Evolutionary conservation across 805 yeast species (phyloP).

Genomic region (Geotrichum ghanense): DNA sequence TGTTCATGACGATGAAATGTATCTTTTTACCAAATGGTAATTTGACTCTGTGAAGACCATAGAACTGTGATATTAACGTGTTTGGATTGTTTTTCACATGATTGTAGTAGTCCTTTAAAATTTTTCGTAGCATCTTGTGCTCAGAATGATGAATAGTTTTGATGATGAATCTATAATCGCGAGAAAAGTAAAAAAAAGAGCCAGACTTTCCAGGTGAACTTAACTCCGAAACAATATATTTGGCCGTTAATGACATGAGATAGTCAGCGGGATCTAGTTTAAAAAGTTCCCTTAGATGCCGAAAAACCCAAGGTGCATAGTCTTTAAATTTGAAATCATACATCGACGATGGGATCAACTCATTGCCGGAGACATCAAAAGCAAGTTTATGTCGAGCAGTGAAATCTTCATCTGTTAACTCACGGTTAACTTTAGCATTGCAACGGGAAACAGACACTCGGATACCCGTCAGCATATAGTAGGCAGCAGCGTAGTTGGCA

Average conservation of each 20-base stretch:
- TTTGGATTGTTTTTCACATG: slow-evolving; percentile 80
- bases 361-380: slow-evolving; percentile 74
- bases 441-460: slow-evolving; percentile 90
- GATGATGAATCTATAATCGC: slow-evolving; percentile 89
- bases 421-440: slow-evolving; percentile 66
- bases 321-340: slow-evolving; percentile 96
- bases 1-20: slow-evolving; percentile 93
- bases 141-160: slow-evolving; percentile 93
- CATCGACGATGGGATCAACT: slow-evolving; percentile 83
- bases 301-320: slow-evolving; percentile 86
- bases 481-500: slow-evolving; percentile 85
- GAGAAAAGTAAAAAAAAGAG: slow-evolving; percentile 86
- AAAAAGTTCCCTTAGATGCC: slow-evolving; percentile 69
- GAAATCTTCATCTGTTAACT: slow-evolving; percentile 62
- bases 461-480: slow-evolving; percentile 94
- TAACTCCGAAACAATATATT: slow-evolving; percentile 79
- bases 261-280: slow-evolving; percentile 95
- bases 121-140: slow-evolving; percentile 67
- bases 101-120: slow-evolving; percentile 62
- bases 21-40: slow-evolving; percentile 76
- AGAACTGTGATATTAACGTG: slow-evolving; percentile 87
- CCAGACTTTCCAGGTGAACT: slow-evolving; percentile 98
- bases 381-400: slow-evolving; percentile 63
- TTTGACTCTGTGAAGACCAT: slow-evolving; percentile 88
- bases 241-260: slow-evolving; percentile 81